Evolutionary conservation across 805 yeast species (phyloP), one percentile per base, ranked within the genome.

Genomic region (Yamadazyma scolyti): DNA sequence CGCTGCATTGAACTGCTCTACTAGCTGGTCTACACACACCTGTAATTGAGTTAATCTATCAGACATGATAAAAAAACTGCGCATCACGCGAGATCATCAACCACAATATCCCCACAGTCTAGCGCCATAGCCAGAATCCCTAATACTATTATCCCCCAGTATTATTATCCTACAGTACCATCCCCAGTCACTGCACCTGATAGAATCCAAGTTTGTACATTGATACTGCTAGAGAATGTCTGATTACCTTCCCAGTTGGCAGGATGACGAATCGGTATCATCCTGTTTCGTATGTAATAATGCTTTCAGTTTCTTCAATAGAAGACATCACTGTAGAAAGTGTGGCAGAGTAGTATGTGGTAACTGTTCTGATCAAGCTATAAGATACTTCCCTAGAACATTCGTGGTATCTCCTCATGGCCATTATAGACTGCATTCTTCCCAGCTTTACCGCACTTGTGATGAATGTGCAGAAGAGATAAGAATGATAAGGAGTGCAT

Each of bases 1-100:
- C 2, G 93, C 78, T 2, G 90, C 85, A 44, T 79, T 77, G 60
- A 84, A 81, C 57, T 82, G 89, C 39, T 84, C 93, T 37, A 81
- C 73, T 37, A 84, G 70, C 52, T 76, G 88, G 54, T 89, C 97
- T 21, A 89, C 65, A 46, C 96, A 86, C 26, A 84, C 72, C 49
- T 89, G 97, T 15, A 89, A 70, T 53, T 89, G 97, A 2, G 96
- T 86, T 21, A 89, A 65, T 50, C 96, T 68, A 58, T 89, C 97
- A 0, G 95, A 70, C 94, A 84, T 81, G 18, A 23, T 15, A 18
- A 11, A 10, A 21, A n/a, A 22, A 11, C 25, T 22, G 13, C 27
- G 9, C 21, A 14, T n/a, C 9, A 24, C n/a, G n/a, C n/a, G n/a
- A n/a, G n/a, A n/a, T n/a, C n/a, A n/a, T n/a, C n/a, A n/a, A n/a